Evolutionary conservation across 371 early-diverging fungal species (phyloP).

Genomic region (Coemansia sp.): DNA sequence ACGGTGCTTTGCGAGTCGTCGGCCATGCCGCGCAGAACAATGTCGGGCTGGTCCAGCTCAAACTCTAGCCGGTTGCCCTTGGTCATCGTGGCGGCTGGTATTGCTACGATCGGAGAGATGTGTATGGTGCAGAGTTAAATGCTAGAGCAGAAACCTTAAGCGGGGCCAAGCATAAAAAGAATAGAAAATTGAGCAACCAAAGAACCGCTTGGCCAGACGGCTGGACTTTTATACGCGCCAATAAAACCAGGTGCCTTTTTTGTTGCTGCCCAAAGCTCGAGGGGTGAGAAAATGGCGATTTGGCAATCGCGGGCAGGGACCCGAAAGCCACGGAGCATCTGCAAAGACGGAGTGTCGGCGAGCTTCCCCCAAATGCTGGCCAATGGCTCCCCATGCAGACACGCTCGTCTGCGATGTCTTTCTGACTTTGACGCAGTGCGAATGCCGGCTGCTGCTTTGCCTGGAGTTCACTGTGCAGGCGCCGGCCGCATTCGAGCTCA

Average conservation of each 20-base stretch:
- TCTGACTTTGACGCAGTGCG: neutral
- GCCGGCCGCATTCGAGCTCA: no score
- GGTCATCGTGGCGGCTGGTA: constrained; percentile 15
- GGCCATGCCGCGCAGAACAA: constrained; percentile 44
- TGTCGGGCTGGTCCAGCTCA: constrained; percentile 50
- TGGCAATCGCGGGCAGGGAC: constrained; percentile 5
- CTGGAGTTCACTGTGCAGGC: no score
- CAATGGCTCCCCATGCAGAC: neutral
- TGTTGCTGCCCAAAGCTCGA: constrained; percentile 1
- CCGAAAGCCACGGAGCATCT: neutral
- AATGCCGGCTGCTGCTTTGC: neutral
- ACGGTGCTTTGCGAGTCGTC: constrained; percentile 42
- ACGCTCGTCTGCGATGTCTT: neutral
- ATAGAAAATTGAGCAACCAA: neutral
- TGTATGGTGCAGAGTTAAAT: neutral
- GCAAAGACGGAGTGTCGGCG: neutral
- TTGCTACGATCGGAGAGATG: neutral
- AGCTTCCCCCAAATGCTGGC: neutral
- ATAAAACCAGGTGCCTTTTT: constrained; percentile 1
- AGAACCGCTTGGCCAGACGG: neutral
- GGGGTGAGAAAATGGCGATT: constrained; percentile 8
- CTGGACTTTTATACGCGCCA: constrained; percentile 3
- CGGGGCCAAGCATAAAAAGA: neutral
- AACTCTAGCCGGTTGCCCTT: constrained; percentile 41
- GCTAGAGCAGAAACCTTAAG: neutral